Evolutionary conservation across 2,329 filamentous ascomycete species (phyloP).

Genomic region (Curvularia eragrostidis): DNA sequence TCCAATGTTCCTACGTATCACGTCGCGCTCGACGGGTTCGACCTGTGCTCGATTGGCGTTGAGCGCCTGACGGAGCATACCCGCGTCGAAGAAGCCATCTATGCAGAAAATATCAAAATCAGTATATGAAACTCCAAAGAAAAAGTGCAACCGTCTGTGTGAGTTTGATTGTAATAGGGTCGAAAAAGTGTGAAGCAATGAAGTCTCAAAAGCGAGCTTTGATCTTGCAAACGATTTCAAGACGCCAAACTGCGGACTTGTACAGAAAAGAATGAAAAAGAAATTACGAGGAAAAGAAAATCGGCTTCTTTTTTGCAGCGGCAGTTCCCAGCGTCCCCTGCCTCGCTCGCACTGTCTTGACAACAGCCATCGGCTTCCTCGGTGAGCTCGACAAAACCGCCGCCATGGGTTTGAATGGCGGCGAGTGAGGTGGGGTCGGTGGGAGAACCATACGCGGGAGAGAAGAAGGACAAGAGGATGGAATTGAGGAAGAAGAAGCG

Average conservation of each 20-base stretch:
- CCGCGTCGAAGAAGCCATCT: slow-evolving; percentile 98
- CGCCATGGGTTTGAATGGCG: slow-evolving; percentile 44
- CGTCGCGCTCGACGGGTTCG: slow-evolving; percentile 63
- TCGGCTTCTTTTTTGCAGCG: slow-evolving; percentile 29
- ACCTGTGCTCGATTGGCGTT: slow-evolving; percentile 66
- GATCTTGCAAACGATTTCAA: not conserved
- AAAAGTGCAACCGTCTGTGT: not conserved
- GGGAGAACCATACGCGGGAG: slow-evolving; percentile 15
- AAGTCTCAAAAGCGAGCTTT: slow-evolving; percentile 6
- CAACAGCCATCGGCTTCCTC: slow-evolving; percentile 22
- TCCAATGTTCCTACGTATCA: slow-evolving; percentile 71
- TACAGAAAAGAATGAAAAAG: not conserved
- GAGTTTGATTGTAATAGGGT: not conserved
- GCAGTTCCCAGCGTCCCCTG: slow-evolving; percentile 29
- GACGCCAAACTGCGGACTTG: not conserved
- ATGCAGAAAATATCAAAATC: slow-evolving; percentile 39
- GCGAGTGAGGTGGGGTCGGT: slow-evolving; percentile 47
- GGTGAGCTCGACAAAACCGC: slow-evolving; percentile 42
- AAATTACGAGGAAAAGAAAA: slow-evolving; percentile 27
- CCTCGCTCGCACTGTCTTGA: slow-evolving; percentile 30
- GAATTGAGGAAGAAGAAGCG: slow-evolving; percentile 12
- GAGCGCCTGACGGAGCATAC: slow-evolving; percentile 88
- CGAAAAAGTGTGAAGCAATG: not conserved
- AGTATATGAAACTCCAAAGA: slow-evolving; percentile 19
- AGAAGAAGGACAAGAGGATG: slow-evolving; percentile 25